These are phyloP conservation scores for Entrophospora sp. DNA, from an alignment of 192 early-diverging fungal species.

Conservation along the genomic window DNA sequence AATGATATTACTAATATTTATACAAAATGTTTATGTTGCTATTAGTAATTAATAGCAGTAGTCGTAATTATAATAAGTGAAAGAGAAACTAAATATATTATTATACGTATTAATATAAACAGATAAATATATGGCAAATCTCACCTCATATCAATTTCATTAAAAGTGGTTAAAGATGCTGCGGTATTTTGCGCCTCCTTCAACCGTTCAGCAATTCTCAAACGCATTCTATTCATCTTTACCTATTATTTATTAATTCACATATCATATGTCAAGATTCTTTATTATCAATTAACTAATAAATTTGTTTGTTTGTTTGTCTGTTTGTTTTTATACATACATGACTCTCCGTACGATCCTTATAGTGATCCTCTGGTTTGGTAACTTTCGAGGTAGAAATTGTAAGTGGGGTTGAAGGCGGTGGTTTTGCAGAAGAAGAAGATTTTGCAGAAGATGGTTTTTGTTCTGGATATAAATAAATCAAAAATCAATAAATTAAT, in stretches of 20 bases:
- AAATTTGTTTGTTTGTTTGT: no score
- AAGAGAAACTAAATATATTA: no score
- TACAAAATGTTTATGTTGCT: no score
- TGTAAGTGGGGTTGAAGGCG: neutral
- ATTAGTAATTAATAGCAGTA: no score
- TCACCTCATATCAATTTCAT: constrained; percentile 97
- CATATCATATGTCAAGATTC: no score
- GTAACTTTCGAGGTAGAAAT: neutral
- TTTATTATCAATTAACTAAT: no score
- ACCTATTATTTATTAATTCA: no score
- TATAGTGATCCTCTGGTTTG: neutral
- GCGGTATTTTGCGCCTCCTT: constrained; percentile 97
- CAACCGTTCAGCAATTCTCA: constrained; percentile 85
- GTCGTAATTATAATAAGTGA: no score
- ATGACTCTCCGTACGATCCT: constrained; percentile 28
- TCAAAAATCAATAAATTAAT: neutral
- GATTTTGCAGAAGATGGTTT: neutral
- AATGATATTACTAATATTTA: constrained; percentile 79
- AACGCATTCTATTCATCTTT: constrained; percentile 98
- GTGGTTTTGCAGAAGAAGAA: neutral
- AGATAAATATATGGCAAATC: no score
- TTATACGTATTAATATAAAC: no score
- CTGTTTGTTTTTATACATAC: no score
- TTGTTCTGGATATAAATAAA: neutral
- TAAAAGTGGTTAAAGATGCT: constrained; percentile 97